Evolutionary conservation across 805 yeast species (phyloP).

Genomic region (Priceomyces fermenticarens): DNA sequence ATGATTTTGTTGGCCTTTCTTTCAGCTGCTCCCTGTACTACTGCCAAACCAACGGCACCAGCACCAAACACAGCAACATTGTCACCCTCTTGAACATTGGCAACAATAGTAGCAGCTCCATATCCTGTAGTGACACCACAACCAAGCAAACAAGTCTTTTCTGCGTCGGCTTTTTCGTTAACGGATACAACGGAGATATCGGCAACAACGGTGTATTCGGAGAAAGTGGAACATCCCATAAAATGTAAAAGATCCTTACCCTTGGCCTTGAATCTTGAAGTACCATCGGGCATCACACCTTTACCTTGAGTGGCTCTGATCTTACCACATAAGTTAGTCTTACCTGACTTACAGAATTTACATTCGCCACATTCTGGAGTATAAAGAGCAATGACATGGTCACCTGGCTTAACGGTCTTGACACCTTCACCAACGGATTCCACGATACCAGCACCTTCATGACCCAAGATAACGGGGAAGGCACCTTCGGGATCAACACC

Average conservation of each 20-base stretch:
- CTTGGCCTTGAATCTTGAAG: conserved; percentile 80
- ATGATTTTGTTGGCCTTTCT: conserved; percentile 80
- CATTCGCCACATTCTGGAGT: conserved; percentile 97
- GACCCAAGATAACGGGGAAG: conserved; percentile 91
- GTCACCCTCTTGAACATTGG: conserved; percentile 86
- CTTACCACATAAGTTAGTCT: conserved; percentile 94
- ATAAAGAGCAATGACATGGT: conserved; percentile 88
- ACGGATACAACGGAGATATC: conserved; percentile 96
- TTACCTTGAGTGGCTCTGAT: conserved; percentile 97
- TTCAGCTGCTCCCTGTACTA: conserved; percentile 88
- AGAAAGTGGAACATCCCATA: conserved; percentile 98
- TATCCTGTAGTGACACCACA: conserved; percentile 99
- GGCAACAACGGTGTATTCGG: conserved; percentile 97
- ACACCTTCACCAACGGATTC: conserved; percentile 96
- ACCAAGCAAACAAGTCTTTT: conserved; percentile 88
- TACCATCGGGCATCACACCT: conserved; percentile 99
- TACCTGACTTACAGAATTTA: conserved; percentile 90
- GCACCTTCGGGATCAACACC: conserved; percentile 97
- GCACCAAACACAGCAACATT: conserved; percentile 96
- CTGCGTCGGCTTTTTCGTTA: conserved; percentile 77
- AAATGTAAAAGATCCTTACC: conserved; percentile 87
- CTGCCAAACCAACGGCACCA: conserved; percentile 96
- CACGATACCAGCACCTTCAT: conserved; percentile 97
- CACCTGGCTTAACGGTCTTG: conserved; percentile 85
- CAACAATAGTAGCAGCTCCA: conserved; percentile 96